Evolutionary conservation across 331 rosid species (phyloP).

Genomic region (Quercus phellos): DNA sequence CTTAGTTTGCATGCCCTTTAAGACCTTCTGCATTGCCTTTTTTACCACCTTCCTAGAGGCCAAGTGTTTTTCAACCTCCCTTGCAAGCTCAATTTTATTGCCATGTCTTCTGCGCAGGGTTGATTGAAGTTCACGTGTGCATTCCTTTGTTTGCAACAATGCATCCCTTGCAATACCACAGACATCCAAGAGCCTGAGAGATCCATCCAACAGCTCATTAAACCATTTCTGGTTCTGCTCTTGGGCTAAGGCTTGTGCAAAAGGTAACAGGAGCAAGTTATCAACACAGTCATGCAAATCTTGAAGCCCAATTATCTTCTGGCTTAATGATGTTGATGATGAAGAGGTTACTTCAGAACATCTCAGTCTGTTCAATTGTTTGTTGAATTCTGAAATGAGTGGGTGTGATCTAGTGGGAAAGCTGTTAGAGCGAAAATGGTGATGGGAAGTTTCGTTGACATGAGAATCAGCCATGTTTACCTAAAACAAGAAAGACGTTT

Average conservation of each 20-base stretch:
- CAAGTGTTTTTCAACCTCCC: too few relatives aligned
- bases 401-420: slow-evolving; percentile 39
- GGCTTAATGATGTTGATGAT: slow-evolving; percentile 28
- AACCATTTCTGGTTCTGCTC: slow-evolving; percentile 16
- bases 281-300: slow-evolving; percentile 26
- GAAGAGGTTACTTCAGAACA: slow-evolving; percentile 28
- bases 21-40: too few relatives aligned
- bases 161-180: slow-evolving; percentile 35
- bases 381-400: slow-evolving; percentile 21
- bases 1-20: too few relatives aligned
- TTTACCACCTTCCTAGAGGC: too few relatives aligned
- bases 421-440: slow-evolving; percentile 31
- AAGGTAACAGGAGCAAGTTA: slow-evolving; percentile 23
- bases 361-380: slow-evolving; percentile 25
- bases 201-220: slow-evolving; percentile 37
- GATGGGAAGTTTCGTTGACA: too few relatives aligned
- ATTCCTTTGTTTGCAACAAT: slow-evolving; percentile 39
- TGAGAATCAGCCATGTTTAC: slow-evolving; percentile 13
- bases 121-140: slow-evolving; percentile 41
- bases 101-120: too few relatives aligned
- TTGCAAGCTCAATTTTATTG: too few relatives aligned
- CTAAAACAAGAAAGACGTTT: background rate
- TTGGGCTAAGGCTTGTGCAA: slow-evolving; percentile 9
- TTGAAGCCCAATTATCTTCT: slow-evolving; percentile 7
- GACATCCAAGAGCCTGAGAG: slow-evolving; percentile 40